phyloP scores from a whole-genome alignment of 352 stramenopile species.

The Discostella stelligera region DNA sequence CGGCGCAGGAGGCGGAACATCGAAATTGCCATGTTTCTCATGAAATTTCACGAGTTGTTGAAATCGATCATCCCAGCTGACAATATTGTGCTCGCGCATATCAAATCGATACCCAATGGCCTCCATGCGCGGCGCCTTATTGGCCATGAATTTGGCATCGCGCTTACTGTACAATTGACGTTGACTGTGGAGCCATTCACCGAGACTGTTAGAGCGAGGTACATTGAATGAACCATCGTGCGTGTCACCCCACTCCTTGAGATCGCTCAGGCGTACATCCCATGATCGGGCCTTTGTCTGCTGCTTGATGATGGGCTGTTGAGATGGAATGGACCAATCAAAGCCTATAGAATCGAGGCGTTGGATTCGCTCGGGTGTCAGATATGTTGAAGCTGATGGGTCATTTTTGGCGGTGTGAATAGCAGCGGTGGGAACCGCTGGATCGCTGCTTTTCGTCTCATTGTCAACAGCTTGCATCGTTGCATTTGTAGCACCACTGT shows the following conservation, averaged over 20 bases:
- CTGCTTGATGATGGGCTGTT: background rate
- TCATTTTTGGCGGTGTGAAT: background rate
- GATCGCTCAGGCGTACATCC: slow-evolving; percentile 52
- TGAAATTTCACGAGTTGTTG: slow-evolving; percentile 13
- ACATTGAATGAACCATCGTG: slow-evolving; percentile 36
- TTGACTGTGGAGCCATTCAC: slow-evolving; percentile 57
- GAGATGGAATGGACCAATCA: slow-evolving; percentile 45
- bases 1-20: slow-evolving; percentile 14
- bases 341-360: slow-evolving; percentile 59
- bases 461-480: background rate
- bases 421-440: background rate
- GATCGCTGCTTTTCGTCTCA: background rate
- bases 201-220: slow-evolving; percentile 33
- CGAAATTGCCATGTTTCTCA: slow-evolving; percentile 10
- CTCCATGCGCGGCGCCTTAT: slow-evolving; percentile 10
- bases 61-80: slow-evolving; percentile 24
- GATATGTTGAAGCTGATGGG: background rate
- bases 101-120: slow-evolving; percentile 10
- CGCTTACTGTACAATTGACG: slow-evolving; percentile 17
- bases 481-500: background rate
- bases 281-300: slow-evolving; percentile 45
- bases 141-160: slow-evolving; percentile 17
- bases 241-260: slow-evolving; percentile 31
- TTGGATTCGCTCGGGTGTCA: slow-evolving; percentile 50
- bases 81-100: slow-evolving; percentile 8